phyloP scores from a whole-genome alignment of 108 stramenopile genomes.

The Cyclotella cryptica region DNA sequence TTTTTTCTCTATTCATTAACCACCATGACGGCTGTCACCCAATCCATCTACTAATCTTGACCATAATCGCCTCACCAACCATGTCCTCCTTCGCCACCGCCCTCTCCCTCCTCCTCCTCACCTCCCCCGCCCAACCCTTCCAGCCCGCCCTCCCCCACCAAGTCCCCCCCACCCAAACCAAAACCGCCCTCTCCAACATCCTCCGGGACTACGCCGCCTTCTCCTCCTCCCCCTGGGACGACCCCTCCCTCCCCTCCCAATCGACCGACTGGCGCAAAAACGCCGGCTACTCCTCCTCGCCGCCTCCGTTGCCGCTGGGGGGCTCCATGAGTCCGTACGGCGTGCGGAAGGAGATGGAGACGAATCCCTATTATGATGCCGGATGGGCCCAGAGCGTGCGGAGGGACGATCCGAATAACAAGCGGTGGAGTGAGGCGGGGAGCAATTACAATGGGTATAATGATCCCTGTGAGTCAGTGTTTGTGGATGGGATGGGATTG shows the following conservation, averaged over 20 bases:
- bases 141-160: neutral
- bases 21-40: no score
- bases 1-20: no score
- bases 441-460: slow-evolving; percentile 20
- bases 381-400: slow-evolving; percentile 47
- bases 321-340: neutral
- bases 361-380: slow-evolving; percentile 49
- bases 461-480: slow-evolving; percentile 9
- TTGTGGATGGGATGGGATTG: neutral
- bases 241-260: slow-evolving; percentile 7
- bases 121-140: neutral
- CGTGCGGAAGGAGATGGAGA: slow-evolving; percentile 1
- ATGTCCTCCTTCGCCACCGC: no score
- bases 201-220: slow-evolving; percentile 44
- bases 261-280: slow-evolving; percentile 32
- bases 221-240: slow-evolving; percentile 5
- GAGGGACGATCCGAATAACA: slow-evolving; percentile 26
- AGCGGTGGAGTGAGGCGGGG: slow-evolving; percentile 5
- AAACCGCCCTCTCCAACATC: slow-evolving; percentile 26
- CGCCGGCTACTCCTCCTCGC: neutral
- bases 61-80: no score
- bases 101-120: neutral
- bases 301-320: neutral
- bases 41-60: no score
- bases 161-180: slow-evolving; percentile 10